Base-by-base conservation (phyloP, 257 asterid genomes). In the Rauvolfia tetraphylla region DNA sequence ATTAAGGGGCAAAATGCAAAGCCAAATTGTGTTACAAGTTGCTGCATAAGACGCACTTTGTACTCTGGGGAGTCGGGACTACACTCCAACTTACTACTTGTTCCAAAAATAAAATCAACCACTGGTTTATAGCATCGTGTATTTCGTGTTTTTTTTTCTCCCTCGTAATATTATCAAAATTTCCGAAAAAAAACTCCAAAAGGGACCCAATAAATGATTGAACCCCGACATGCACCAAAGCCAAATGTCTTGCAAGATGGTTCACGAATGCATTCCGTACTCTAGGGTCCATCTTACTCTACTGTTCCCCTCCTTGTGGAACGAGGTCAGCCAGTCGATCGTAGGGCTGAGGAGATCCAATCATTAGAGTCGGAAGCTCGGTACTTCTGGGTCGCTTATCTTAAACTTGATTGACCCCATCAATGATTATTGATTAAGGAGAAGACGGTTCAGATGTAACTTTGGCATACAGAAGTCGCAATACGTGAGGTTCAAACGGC, bases 341-440 rank as follows among this genome's bases (percentile, higher is more conserved):
- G 6, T 29, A 4, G 0, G 65, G 76, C 34, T 3, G 25, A 42
- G 75, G 63, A 27, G 27, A 22, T 20, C 73, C 65, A 53, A 72
- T 72, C 48, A 53, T 53, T 72, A 42, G 72, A 36, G 22, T 34
- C 20, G 33, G 4, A 51, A 41, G 8, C 76, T 69, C 12, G 6
- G 34, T 61, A 49, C 63, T 34, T 65, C 73, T 31, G 62, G 46
- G 49, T 31, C 23, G 31, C 23, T 75, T 17, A 14, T 62, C n/a
- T 0, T 0, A 2, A 42, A 11, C 42, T 18, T 33, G 48, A 2
- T 25, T 5, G 57, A 57, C 69, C 77, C 51, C 69, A 57, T 73
- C 53, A 57, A 73, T 73, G 77, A 73, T 73, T 14, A 38, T n/a
- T n/a, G n/a, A n/a, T n/a, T n/a, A 57, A 17, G 53, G 58, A 69